Conservation (phyloP, 371 early-diverging fungal genomes). For the Syncephalastrum sp. region DNA sequence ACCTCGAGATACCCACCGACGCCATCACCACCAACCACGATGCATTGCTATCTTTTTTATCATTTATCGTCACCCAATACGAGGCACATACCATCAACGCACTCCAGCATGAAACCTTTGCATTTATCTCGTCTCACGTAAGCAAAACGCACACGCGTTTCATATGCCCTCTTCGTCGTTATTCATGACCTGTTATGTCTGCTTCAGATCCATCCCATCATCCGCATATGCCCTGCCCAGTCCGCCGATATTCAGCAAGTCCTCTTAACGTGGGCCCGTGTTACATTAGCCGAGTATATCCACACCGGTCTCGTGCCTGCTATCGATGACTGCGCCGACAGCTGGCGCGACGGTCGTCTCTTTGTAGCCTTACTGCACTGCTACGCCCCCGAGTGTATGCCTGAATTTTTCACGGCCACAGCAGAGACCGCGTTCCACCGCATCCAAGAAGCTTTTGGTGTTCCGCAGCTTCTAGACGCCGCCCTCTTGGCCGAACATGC, state of each 20-base stretch:
- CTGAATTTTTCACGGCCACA: constrained; percentile 32
- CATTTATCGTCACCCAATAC: constrained; percentile 35
- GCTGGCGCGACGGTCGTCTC: constrained; percentile 66
- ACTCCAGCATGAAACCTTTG: constrained; percentile 19
- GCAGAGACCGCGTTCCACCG: constrained; percentile 24
- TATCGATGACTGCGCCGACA: constrained; percentile 52
- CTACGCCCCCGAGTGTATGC: constrained; percentile 57
- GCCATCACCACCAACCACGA: constrained; percentile 1
- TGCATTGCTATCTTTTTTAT: constrained; percentile 15
- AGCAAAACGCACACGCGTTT: constrained; percentile 7
- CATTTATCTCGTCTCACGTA: constrained; percentile 37
- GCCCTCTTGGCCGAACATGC: constrained; percentile 13
- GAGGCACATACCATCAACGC: constrained; percentile 25
- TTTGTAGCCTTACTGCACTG: constrained; percentile 68
- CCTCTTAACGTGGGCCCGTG: constrained; percentile 62
- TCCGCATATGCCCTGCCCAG: constrained; percentile 24
- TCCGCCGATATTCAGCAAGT: constrained; percentile 43
- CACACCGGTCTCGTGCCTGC: constrained; percentile 46
- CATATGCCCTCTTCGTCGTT: background rate
- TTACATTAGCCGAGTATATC: constrained; percentile 56
- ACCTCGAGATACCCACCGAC: constrained; percentile 5
- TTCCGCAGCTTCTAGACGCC: constrained; percentile 24
- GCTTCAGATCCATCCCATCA: constrained; percentile 14
- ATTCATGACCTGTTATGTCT: background rate
- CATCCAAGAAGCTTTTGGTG: constrained; percentile 17